Conservation (phyloP, 2,329 filamentous ascomycete species). For the Aspergillus oerlinghausenensis region DNA sequence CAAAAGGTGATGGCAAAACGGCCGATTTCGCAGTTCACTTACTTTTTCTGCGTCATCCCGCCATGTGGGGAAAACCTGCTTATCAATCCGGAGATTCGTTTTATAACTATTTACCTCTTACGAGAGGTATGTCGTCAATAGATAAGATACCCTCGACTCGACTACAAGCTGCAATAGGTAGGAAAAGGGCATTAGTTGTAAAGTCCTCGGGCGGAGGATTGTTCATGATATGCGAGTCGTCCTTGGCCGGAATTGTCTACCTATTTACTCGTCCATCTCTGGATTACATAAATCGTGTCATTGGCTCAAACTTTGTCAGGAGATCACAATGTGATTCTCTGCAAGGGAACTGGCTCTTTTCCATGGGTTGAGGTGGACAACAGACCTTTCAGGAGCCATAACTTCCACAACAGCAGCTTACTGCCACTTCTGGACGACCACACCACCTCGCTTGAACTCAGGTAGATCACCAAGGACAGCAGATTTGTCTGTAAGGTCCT, state of each 20-base stretch:
- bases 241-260: background rate
- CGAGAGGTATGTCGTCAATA: background rate
- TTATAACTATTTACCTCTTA: background rate
- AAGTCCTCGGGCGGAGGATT: background rate
- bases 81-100: slow-evolving; percentile 19
- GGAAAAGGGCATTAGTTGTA: background rate
- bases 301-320: background rate
- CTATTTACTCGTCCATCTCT: background rate
- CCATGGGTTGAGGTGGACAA: background rate
- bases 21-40: slow-evolving; percentile 13
- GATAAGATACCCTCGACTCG: background rate
- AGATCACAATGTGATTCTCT: background rate
- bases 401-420: slow-evolving; percentile 9
- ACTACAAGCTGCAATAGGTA: background rate
- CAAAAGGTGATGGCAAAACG: slow-evolving; percentile 5
- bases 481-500: slow-evolving; percentile 55
- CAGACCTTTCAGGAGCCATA: background rate
- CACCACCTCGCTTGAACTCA: slow-evolving; percentile 49
- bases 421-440: slow-evolving; percentile 49
- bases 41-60: slow-evolving; percentile 23
- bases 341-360: background rate
- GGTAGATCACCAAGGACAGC: slow-evolving; percentile 42
- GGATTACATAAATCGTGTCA: background rate
- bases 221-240: background rate
- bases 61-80: slow-evolving; percentile 14